phyloP scores from a whole-genome alignment of 2,329 filamentous ascomycete species.

The Tolypocladium capitatum region DNA sequence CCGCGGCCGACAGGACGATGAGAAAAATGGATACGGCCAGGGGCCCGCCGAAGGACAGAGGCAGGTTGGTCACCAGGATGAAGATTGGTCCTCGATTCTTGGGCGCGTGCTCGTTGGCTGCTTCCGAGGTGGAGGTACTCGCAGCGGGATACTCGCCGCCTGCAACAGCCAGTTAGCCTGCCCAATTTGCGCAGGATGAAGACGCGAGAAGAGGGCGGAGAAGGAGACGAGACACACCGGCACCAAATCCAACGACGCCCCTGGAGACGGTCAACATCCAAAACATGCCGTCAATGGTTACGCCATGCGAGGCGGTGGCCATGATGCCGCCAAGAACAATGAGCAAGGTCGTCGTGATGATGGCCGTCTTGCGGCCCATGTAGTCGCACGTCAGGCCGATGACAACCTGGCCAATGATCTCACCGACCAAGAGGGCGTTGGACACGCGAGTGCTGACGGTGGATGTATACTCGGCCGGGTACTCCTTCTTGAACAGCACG shows the following conservation, averaged over 20 bases:
- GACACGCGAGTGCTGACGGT: slow-evolving; percentile 26
- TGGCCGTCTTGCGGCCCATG: slow-evolving; percentile 32
- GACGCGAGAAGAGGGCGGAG: not conserved
- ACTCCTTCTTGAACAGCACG: slow-evolving; percentile 18
- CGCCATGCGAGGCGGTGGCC: slow-evolving; percentile 30
- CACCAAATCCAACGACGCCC: slow-evolving; percentile 34
- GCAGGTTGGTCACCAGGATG: slow-evolving; percentile 31
- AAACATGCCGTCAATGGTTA: slow-evolving; percentile 34
- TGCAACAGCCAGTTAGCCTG: not conserved
- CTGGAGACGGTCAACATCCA: slow-evolving; percentile 38
- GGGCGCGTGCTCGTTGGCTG: slow-evolving; percentile 30
- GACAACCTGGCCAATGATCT: slow-evolving; percentile 26
- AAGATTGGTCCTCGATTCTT: slow-evolving; percentile 26
- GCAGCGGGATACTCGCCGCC: slow-evolving; percentile 33
- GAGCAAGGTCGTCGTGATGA: slow-evolving; percentile 30
- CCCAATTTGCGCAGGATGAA: not conserved
- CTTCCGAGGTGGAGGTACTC: slow-evolving; percentile 31
- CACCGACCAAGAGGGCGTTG: slow-evolving; percentile 26
- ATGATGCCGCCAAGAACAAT: slow-evolving; percentile 33
- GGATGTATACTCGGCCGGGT: slow-evolving; percentile 20
- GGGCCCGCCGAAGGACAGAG: slow-evolving; percentile 17
- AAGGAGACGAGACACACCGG: slow-evolving; percentile 8
- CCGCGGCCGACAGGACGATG: slow-evolving; percentile 27
- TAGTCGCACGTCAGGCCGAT: slow-evolving; percentile 33
- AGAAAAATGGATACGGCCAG: slow-evolving; percentile 31